Percentiles rank a stretch among this genome's conserved stretches.
Conservation (phyloP, 345 rosid genomes). For the Melaleuca quinquenervia region DNA sequence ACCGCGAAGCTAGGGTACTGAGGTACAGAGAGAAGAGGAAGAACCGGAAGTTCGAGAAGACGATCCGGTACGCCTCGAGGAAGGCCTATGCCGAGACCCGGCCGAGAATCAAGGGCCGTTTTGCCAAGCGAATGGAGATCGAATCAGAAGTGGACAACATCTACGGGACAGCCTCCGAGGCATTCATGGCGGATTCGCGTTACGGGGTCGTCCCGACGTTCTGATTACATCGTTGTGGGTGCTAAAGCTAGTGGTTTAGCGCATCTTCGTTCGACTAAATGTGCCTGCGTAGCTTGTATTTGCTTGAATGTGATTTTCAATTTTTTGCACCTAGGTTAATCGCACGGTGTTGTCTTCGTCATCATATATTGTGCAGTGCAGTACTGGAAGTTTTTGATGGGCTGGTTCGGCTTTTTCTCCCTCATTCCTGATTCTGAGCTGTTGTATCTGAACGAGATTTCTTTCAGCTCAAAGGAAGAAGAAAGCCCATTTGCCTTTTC, state of each 20-base stretch:
- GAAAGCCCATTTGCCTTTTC: background rate
- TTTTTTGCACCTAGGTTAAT: background rate
- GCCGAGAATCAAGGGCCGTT: conserved; percentile 91
- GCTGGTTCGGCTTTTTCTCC: background rate
- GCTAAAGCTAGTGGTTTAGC: background rate
- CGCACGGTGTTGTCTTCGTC: background rate
- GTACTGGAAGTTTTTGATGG: background rate
- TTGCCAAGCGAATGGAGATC: conserved; percentile 61
- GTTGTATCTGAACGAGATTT: background rate
- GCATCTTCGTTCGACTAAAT: background rate
- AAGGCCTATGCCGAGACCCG: conserved; percentile 94
- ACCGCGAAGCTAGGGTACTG: conserved; percentile 83
- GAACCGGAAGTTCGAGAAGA: conserved; percentile 94
- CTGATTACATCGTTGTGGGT: background rate
- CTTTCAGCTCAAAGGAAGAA: background rate
- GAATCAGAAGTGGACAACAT: conserved; percentile 19
- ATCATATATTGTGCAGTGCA: background rate
- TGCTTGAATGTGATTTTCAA: background rate
- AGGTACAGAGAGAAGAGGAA: conserved; percentile 96
- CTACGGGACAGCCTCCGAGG: conserved; percentile 3
- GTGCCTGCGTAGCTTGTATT: background rate
- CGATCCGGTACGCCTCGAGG: conserved; percentile 86
- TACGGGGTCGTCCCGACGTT: conserved; percentile 80
- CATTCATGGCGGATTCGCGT: conserved; percentile 15
- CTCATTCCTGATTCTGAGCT: background rate